Conservation (phyloP, 352 stramenopile species). For the Phytopythium oedochilum region DNA sequence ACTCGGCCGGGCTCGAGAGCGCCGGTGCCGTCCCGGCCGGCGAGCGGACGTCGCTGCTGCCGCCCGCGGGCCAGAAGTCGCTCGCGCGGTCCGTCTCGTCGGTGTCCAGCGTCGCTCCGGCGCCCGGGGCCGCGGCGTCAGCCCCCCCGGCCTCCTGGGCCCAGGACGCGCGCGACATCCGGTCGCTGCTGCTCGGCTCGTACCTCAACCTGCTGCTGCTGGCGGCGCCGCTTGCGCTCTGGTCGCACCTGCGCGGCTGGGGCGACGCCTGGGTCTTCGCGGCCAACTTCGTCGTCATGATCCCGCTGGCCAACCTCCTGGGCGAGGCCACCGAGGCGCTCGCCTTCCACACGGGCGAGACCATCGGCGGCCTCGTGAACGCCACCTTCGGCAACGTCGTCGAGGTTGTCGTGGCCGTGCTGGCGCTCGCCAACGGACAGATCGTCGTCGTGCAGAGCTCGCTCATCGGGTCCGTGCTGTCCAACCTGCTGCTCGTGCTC, state of each 20-base stretch:
- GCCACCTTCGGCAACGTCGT: slow-evolving; percentile 98
- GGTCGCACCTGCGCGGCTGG: slow-evolving; percentile 53
- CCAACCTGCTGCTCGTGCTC: slow-evolving; percentile 97
- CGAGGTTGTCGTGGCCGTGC: slow-evolving; percentile 95
- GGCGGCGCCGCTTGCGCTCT: slow-evolving; percentile 56
- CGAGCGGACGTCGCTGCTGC: slow-evolving; percentile 34
- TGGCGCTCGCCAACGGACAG: slow-evolving; percentile 91
- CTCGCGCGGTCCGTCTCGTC: slow-evolving; percentile 4
- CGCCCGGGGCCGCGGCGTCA: neutral
- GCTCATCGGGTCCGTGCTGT: slow-evolving; percentile 96
- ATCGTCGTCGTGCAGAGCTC: slow-evolving; percentile 97
- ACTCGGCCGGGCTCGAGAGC: slow-evolving; percentile 9
- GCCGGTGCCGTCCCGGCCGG: slow-evolving; percentile 10
- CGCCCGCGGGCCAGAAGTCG: slow-evolving; percentile 18
- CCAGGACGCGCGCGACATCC: slow-evolving; percentile 43
- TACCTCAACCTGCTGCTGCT: slow-evolving; percentile 73
- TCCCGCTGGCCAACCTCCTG: slow-evolving; percentile 93
- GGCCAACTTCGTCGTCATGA: slow-evolving; percentile 97
- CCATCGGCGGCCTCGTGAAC: slow-evolving; percentile 96
- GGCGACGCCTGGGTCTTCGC: slow-evolving; percentile 86
- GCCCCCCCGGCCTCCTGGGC: slow-evolving; percentile 9
- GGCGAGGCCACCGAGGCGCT: slow-evolving; percentile 97
- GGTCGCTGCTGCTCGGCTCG: slow-evolving; percentile 36
- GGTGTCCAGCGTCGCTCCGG: slow-evolving; percentile 1
- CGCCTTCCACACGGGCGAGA: slow-evolving; percentile 95